Evolutionary conservation across 306 rosid species (phyloP).

Genomic region (Malus sylvestris): DNA sequence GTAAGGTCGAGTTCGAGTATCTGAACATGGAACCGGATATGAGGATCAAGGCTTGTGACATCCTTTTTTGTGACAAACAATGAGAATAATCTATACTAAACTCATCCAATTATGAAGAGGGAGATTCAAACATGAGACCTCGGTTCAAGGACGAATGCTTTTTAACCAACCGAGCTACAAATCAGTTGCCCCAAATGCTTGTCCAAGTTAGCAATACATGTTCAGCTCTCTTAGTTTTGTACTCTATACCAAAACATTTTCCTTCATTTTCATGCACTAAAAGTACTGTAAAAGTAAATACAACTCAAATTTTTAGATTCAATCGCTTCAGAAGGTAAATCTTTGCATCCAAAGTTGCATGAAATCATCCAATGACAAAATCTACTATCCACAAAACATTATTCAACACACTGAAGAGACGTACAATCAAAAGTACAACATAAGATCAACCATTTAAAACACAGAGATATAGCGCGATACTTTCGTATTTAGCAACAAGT

Average conservation of each 20-base stretch:
- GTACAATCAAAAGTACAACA: background rate
- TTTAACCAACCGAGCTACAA: no score
- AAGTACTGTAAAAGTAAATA: background rate
- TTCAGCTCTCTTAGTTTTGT: background rate
- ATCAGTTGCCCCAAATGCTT: no score
- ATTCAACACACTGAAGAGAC: background rate
- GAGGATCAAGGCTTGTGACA: no score
- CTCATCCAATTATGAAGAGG: no score
- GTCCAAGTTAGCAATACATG: no score
- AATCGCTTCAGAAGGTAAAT: background rate
- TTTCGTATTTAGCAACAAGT: conserved; percentile 21
- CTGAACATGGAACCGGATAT: no score
- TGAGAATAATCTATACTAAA: no score
- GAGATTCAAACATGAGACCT: no score
- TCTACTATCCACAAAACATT: background rate
- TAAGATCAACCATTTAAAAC: background rate
- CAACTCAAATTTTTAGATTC: background rate
- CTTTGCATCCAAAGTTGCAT: background rate
- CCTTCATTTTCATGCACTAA: background rate
- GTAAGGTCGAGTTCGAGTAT: no score
- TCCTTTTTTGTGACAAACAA: no score
- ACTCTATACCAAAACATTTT: background rate
- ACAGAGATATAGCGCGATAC: background rate
- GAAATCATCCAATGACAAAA: background rate
- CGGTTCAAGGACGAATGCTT: no score